phyloP scores from a whole-genome alignment of 2,329 filamentous ascomycete species.

The Paecilomyces niveus region DNA sequence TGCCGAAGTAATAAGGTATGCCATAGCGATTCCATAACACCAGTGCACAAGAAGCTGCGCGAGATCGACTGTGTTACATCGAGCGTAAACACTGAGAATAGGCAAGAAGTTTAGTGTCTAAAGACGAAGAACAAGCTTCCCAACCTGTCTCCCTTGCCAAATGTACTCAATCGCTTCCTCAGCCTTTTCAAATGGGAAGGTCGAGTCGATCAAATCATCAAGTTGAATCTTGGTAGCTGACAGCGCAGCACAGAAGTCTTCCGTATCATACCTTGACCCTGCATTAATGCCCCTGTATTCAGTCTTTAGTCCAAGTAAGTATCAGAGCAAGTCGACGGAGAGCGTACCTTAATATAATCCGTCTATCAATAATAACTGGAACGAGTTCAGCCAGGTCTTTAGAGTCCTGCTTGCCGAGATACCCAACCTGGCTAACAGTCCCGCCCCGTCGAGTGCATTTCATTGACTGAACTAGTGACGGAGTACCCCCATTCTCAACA shows the following conservation, averaged over 20 bases:
- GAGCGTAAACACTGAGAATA: no score
- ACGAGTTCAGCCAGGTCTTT: background rate
- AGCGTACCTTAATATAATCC: background rate
- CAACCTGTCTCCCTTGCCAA: constrained; percentile 38
- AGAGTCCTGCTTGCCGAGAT: background rate
- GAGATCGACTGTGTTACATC: no score
- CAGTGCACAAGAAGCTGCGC: no score
- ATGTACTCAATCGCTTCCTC: constrained; percentile 37
- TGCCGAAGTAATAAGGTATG: no score
- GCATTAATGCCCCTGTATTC: background rate
- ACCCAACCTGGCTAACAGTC: background rate
- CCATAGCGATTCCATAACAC: no score
- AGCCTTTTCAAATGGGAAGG: constrained; percentile 32
- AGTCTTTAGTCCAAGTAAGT: background rate
- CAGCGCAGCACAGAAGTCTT: background rate
- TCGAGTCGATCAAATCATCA: background rate
- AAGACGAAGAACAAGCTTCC: constrained; percentile 30
- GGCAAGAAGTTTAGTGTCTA: no score
- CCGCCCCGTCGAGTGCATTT: background rate
- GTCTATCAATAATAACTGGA: background rate
- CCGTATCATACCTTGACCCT: background rate
- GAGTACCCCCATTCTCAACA: background rate
- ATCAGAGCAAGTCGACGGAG: background rate
- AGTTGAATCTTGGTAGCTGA: background rate
- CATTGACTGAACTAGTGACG: background rate